phyloP scores from a whole-genome alignment of 495 filamentous ascomycete species.

The Zalerion maritima region DNA sequence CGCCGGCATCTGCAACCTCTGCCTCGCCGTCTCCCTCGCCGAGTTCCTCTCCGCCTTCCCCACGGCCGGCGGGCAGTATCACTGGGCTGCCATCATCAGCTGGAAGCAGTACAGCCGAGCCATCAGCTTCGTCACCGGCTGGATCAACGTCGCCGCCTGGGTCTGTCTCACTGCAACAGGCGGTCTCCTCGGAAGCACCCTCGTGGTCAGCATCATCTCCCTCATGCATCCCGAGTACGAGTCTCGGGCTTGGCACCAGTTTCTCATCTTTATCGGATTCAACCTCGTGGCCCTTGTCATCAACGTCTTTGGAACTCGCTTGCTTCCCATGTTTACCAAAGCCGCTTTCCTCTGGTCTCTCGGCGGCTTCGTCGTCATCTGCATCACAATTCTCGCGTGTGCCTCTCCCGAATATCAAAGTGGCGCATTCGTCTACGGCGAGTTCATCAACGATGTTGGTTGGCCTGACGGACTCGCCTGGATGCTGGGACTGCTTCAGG shows the following conservation, averaged over 20 bases:
- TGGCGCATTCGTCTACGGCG: conserved; percentile 37
- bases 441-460: conserved; percentile 31
- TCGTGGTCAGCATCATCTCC: conserved; percentile 15
- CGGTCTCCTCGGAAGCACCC: conserved; percentile 17
- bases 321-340: conserved; percentile 52
- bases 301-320: conserved; percentile 49
- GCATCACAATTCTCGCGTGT: conserved; percentile 48
- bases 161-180: conserved; percentile 29
- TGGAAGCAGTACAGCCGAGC: conserved; percentile 45
- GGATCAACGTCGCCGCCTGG: conserved; percentile 65
- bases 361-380: conserved; percentile 51
- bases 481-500: conserved; percentile 38
- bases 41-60: conserved; percentile 64
- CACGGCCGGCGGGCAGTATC: conserved; percentile 55
- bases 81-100: conserved; percentile 57
- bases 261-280: conserved; percentile 56
- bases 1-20: conserved; percentile 57
- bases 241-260: conserved; percentile 53
- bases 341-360: conserved; percentile 50
- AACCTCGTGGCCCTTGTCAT: conserved; percentile 47
- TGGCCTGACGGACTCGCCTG: conserved; percentile 43
- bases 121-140: conserved; percentile 57
- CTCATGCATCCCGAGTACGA: conserved; percentile 27
- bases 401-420: conserved; percentile 46
- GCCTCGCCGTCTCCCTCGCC: conserved; percentile 52